Percentiles rank a stretch among this genome's conserved stretches.
Evolutionary conservation across 805 yeast species (phyloP).

Genomic region (Zygosaccharomyces rouxii): DNA sequence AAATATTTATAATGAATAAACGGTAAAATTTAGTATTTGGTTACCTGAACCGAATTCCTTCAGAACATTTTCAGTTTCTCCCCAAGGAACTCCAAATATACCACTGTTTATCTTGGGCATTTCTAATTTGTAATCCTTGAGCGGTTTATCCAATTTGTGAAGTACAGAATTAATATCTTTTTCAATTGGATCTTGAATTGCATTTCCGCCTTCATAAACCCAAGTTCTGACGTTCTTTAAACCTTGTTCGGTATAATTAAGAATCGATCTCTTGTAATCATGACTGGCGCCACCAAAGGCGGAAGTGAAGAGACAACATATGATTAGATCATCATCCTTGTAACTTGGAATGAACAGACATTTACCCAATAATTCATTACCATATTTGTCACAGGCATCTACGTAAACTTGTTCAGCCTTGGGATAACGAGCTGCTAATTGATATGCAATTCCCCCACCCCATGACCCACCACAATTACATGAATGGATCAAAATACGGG

Average conservation of each 20-base stretch:
- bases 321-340: slow-evolving; percentile 17
- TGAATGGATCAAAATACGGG: slow-evolving; percentile 63
- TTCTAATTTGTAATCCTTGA: slow-evolving; percentile 34
- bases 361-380: slow-evolving; percentile 44
- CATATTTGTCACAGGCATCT: slow-evolving; percentile 23
- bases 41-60: slow-evolving; percentile 2
- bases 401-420: slow-evolving; percentile 48
- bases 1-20: slow-evolving; percentile 5
- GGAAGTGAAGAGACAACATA: slow-evolving; percentile 76
- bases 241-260: slow-evolving; percentile 47
- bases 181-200: slow-evolving; percentile 6
- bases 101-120: slow-evolving; percentile 84
- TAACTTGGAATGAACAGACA: slow-evolving; percentile 27
- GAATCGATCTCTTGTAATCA: slow-evolving; percentile 45
- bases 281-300: slow-evolving; percentile 43
- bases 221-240: slow-evolving; percentile 25
- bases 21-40: slow-evolving; percentile 4
- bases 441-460: slow-evolving; percentile 82
- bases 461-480: slow-evolving; percentile 76
- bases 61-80: slow-evolving; percentile 53
- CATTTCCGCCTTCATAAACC: slow-evolving; percentile 3
- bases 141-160: slow-evolving; percentile 3
- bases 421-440: slow-evolving; percentile 52
- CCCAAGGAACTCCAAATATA: slow-evolving; percentile 78
- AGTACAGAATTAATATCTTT: slow-evolving; percentile 4